Conservation (phyloP, 371 early-diverging fungal genomes). For the Homolaphlyctis polyrhiza region DNA sequence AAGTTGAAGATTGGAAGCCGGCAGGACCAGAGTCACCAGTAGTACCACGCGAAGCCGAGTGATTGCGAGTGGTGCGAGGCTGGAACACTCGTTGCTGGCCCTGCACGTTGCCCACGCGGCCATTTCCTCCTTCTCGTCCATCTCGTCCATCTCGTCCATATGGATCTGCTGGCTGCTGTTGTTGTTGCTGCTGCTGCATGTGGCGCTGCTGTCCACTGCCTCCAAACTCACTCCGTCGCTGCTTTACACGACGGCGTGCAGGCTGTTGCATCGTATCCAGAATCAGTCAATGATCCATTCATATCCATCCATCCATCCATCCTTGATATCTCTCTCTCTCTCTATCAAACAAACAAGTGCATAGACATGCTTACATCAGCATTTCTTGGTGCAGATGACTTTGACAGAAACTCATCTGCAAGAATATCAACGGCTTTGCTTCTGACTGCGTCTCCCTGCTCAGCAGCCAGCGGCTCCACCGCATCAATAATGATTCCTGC, state of each 20-base stretch:
- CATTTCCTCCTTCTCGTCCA: too few relatives aligned
- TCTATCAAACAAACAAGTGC: too few relatives aligned
- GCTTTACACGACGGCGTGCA: conserved; percentile 3
- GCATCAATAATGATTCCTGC: conserved; percentile 21
- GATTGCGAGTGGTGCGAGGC: too few relatives aligned
- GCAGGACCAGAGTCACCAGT: too few relatives aligned
- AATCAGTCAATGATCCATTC: neutral
- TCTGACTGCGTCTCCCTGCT: conserved; percentile 20
- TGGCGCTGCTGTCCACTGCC: neutral
- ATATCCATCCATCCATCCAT: neutral
- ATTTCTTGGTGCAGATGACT: conserved; percentile 7
- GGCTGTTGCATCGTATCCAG: neutral
- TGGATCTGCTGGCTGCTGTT: neutral
- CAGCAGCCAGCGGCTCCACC: conserved; percentile 18
- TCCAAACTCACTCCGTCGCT: conserved; percentile 5
- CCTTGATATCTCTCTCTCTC: too few relatives aligned
- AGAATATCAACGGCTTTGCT: conserved; percentile 21
- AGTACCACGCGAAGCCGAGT: too few relatives aligned
- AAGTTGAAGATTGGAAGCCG: too few relatives aligned
- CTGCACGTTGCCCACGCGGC: too few relatives aligned
- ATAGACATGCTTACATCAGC: conserved; percentile 7
- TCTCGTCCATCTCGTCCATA: neutral
- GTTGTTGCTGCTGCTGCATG: neutral
- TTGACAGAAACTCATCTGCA: conserved; percentile 22
- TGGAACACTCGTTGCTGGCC: too few relatives aligned